Evolutionary conservation across 1,284 basidiomycete species (phyloP).

Genomic region (Peniophora sp.): DNA sequence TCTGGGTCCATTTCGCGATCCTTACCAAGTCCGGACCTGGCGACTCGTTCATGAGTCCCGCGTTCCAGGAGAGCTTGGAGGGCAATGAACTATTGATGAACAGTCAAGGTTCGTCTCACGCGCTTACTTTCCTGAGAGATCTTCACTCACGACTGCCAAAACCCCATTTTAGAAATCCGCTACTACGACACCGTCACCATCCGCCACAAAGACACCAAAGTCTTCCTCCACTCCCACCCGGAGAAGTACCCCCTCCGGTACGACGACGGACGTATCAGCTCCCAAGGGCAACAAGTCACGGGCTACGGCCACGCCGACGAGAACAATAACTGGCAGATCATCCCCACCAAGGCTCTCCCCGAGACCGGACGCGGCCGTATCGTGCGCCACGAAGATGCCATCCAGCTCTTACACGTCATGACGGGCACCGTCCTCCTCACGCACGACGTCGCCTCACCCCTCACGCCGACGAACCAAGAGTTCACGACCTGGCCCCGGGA

Average conservation of each 20-base stretch:
- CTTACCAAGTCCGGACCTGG: conserved; percentile 90
- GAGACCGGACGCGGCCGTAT: conserved; percentile 84
- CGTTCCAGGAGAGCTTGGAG: conserved; percentile 92
- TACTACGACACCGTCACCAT: conserved; percentile 89
- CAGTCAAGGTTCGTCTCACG: conserved; percentile 62
- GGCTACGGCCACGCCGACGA: conserved; percentile 89
- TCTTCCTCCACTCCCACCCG: conserved; percentile 88
- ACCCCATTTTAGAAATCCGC: conserved; percentile 90
- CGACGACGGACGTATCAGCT: conserved; percentile 93
- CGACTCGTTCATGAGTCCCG: conserved; percentile 95
- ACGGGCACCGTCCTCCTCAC: conserved; percentile 83
- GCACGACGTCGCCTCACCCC: conserved; percentile 95
- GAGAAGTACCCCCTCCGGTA: conserved; percentile 92
- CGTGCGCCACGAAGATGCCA: conserved; percentile 82
- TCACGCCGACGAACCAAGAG: conserved; percentile 98
- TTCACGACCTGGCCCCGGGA: conserved; percentile 86
- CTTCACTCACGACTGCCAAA: conserved; percentile 2
- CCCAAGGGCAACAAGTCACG: conserved; percentile 98
- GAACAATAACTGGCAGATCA: conserved; percentile 95
- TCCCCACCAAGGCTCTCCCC: conserved; percentile 89
- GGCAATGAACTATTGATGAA: conserved; percentile 91
- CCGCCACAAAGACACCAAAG: conserved; percentile 89
- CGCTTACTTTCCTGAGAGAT: not conserved
- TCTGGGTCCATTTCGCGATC: conserved; percentile 92
- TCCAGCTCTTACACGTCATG: conserved; percentile 85